Evolutionary conservation across 2,329 filamentous ascomycete genomes (phyloP), one percentile per base, ranked within the genome.

Genomic region (Cercospora zeina): DNA sequence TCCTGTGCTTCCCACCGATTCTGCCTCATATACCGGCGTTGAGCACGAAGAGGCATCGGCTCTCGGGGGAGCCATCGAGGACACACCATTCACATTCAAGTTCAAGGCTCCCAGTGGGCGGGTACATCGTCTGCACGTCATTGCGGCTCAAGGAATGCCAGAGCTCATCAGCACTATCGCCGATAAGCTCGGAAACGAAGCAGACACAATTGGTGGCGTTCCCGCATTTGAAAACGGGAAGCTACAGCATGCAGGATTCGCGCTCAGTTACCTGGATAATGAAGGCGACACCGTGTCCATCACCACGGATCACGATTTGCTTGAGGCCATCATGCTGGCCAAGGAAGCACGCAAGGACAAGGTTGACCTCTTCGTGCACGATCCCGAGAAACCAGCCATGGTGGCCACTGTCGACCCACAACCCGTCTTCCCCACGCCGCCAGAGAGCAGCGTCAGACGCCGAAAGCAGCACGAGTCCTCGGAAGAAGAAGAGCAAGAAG

Each of bases 201-300:
- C 90, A 14, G 91, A 95, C 3, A 82, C 86, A 24, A 89, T 99
- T 69, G 95, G 95, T 57, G 95, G 95, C 47, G 82, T 84, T 53
- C 90, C 93, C 1, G 82, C 79, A 0, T 88, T 93, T 19, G 89
- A 92, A 61, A 89, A 96, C 24, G 92, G 91, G 70, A 89, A 87
- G 72, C 81, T 96, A 45, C 86, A 87, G 54, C 84, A 85, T 56
- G 83, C 85, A 36, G 95, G 95, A 6, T 99, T 93, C 72, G 95
- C 93, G 30, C 81, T 99, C 64, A 96, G 92, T 81, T 99, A 97
- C 73, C 82, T 97, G 68, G 95, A 99, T 74, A 93, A 97, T 70
- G 95, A 99, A 74, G 93, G 95, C 61, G 95, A 99, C 74, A 93
- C 91, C 0, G 92, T 99, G 14, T 96, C 93, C 42, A 96, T 99